These are phyloP conservation scores for Globomyces pollinis-pini DNA, from an alignment of 192 early-diverging fungal genomes.

Conservation along the genomic window DNA sequence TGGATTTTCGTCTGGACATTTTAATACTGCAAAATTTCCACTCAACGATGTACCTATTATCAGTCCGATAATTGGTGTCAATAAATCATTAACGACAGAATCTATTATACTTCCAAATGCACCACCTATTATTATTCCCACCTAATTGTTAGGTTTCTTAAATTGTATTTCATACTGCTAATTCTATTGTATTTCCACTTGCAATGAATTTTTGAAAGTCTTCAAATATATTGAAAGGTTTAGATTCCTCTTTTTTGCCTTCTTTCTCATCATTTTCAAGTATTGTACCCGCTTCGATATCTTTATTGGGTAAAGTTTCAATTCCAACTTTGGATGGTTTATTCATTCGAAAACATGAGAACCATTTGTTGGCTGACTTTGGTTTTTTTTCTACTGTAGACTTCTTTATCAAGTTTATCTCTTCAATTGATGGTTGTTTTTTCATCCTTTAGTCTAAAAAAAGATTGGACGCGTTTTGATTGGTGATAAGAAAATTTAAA, in stretches of 20 bases:
- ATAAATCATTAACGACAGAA: conserved; percentile 40
- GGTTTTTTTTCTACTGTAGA: too few species aligned
- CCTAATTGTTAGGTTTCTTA: too few species aligned
- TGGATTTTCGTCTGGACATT: conserved; percentile 15
- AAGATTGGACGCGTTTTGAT: too few species aligned
- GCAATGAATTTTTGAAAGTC: conserved; percentile 52
- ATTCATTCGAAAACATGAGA: too few species aligned
- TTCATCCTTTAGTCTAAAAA: too few species aligned
- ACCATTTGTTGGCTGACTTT: too few species aligned
- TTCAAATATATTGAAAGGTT: conserved; percentile 29
- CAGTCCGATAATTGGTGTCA: conserved; percentile 53
- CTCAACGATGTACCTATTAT: conserved; percentile 36
- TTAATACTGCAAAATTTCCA: conserved; percentile 20
- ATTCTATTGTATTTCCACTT: conserved; percentile 52
- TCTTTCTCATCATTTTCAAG: not conserved
- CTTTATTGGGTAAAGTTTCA: not conserved
- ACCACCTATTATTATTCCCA: conserved; percentile 61
- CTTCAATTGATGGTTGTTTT: too few species aligned
- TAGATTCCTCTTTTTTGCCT: not conserved
- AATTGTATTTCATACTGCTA: too few species aligned
- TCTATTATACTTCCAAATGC: conserved; percentile 49
- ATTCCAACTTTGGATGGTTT: too few species aligned
- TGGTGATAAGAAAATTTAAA: too few species aligned
- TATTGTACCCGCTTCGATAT: not conserved
- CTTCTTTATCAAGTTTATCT: too few species aligned